These are phyloP conservation scores for Coffea canephora DNA, from an alignment of 257 asterid species.

Conservation along the genomic window DNA sequence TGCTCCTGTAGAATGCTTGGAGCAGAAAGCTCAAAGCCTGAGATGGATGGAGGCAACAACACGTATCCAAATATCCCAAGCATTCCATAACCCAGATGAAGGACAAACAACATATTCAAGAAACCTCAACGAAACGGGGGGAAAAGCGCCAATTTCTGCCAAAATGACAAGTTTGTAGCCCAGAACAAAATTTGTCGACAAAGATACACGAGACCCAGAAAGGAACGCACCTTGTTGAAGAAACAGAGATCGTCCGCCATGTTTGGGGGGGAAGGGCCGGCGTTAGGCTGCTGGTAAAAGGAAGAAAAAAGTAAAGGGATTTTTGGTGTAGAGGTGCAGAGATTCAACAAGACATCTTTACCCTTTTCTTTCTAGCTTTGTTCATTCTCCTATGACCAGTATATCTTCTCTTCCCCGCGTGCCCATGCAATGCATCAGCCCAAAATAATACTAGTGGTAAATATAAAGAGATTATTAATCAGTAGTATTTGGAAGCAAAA, in stretches of 20 bases:
- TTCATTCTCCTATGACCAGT: conserved; percentile 27
- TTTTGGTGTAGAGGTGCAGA: conserved; percentile 26
- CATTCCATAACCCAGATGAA: conserved; percentile 31
- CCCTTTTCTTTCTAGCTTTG: conserved; percentile 47
- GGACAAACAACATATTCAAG: conserved; percentile 15
- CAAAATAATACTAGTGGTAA: background rate
- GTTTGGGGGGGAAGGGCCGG: background rate
- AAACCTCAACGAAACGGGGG: background rate
- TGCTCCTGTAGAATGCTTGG: conserved; percentile 8
- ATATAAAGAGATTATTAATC: background rate
- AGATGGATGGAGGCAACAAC: conserved; percentile 1
- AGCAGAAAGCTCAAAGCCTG: conserved; percentile 7
- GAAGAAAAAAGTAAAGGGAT: conserved; percentile 17
- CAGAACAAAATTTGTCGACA: conserved; percentile 2
- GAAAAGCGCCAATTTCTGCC: conserved; percentile 1
- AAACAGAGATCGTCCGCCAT: conserved; percentile 74
- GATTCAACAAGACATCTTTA: conserved; percentile 43
- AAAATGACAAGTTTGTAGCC: conserved; percentile 6
- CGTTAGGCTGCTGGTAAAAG: conserved; percentile 21
- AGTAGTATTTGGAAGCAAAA: background rate
- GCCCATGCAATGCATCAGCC: conserved; percentile 31
- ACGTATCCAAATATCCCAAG: conserved; percentile 1
- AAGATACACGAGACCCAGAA: background rate
- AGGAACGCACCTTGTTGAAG: conserved; percentile 52
- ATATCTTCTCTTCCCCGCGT: conserved; percentile 7